Conservation (phyloP, 208 protist genomes). For the Crithidia fasciculata region DNA sequence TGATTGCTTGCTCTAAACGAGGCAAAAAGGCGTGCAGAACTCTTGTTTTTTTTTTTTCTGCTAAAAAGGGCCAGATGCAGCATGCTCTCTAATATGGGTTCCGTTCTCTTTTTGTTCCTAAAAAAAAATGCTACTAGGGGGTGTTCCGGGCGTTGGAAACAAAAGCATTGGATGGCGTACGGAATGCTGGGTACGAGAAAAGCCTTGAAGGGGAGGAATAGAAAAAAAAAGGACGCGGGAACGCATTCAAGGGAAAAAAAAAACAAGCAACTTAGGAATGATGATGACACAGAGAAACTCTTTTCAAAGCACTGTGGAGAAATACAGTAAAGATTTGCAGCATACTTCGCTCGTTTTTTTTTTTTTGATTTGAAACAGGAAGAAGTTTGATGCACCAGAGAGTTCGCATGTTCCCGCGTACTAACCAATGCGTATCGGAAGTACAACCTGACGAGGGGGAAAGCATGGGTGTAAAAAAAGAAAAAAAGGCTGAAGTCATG, state of each 20-base stretch:
- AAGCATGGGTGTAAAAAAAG: background rate
- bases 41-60: slow-evolving; percentile 2
- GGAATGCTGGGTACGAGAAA: slow-evolving; percentile 19
- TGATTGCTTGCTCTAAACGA: background rate
- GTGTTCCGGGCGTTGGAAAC: background rate
- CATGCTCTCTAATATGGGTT: background rate
- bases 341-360: no score
- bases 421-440: no score
- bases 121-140: background rate
- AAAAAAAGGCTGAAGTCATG: background rate
- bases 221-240: background rate
- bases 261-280: background rate
- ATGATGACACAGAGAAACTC: background rate
- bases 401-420: no score
- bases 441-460: no score
- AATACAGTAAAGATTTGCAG: background rate
- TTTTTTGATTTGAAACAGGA: background rate
- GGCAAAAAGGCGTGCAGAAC: background rate
- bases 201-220: background rate
- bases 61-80: background rate
- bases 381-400: no score
- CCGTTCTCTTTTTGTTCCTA: background rate
- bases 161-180: slow-evolving; percentile 9
- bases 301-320: background rate
- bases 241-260: background rate